Base-by-base conservation (phyloP, 2,329 filamentous ascomycete genomes). In the Cordyceps militaris region DNA sequence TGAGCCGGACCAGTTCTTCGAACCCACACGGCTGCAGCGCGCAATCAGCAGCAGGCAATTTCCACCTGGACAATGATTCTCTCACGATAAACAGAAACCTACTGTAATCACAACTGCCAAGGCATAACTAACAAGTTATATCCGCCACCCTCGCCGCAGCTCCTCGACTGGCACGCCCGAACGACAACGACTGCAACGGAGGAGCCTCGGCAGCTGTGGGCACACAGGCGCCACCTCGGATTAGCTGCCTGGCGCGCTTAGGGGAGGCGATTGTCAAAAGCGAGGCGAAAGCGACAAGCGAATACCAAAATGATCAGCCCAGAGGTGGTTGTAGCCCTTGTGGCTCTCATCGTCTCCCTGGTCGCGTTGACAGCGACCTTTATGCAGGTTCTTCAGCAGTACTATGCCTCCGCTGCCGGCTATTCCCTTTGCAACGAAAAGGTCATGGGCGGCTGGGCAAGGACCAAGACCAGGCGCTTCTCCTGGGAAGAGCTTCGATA, bases 371-470 rank as follows among this genome's bases (percentile, higher is more conserved):
- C 70, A 9, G 75, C 75, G 1, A 76, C 77, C 1, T 64, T 74
- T 11, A 69, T 78, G 61, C 78, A 80, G 61, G 75, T 79, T 10
- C 64, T 76, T 30, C 78, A 80, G 60, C 78, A 80, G 59, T 80
- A 79, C 66, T 73, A 73, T 23, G 72, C 77, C 0, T 79, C 78
- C 10, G 77, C 78, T 0, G 71, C 72, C n/a, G 78, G 78, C 32
- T 80, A 78, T 61, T 69, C 75, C 5, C 75, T 75, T 55, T 79
- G 77, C 63, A 75, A 73, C 60, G 68, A 75, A 53, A 73, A 74
- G 48, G 76, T 79, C 54, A 78, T 79, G 67, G 76, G 78, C 1
- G 66, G 68, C 16, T 80, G 78, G 78, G 70, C 73, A 21, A 60
- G 63, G 1, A 71, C 66, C 19, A 77, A 74, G 59, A 68, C 67